Evolutionary conservation across 129 eudicot species (phyloP).

Genomic region (Helianthus tuberosus): DNA sequence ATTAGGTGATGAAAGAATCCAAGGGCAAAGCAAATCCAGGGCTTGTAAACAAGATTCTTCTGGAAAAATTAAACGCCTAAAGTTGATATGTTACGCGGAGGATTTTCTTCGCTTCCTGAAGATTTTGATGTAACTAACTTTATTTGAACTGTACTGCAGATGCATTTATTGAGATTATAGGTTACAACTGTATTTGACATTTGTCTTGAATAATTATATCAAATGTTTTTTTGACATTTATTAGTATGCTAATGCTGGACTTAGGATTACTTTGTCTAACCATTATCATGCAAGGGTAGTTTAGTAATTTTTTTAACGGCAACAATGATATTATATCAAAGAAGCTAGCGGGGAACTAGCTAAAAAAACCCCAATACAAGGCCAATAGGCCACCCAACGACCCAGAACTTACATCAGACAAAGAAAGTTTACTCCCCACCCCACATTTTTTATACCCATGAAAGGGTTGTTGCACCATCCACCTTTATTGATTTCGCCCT

Average conservation of each 20-base stretch:
- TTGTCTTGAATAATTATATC: not conserved
- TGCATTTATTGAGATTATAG: constrained; percentile 13
- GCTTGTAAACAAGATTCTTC: constrained; percentile 82
- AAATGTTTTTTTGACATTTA: not conserved
- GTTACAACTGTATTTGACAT: constrained; percentile 14
- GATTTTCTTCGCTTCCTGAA: not conserved
- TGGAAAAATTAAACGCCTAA: constrained; percentile 72
- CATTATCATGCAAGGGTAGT: not conserved
- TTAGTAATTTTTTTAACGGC: not conserved
- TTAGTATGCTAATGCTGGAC: not conserved
- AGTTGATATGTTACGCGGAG: constrained; percentile 33
- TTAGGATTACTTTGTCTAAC: not conserved
- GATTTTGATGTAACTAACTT: constrained; percentile 1
- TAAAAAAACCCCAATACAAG: too few species aligned
- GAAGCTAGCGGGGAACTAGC: too few species aligned
- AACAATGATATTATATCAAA: too few species aligned
- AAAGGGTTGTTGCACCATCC: too few species aligned
- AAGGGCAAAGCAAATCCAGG: constrained; percentile 98
- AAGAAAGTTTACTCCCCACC: too few species aligned
- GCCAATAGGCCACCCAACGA: too few species aligned
- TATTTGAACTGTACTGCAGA: constrained; percentile 10
- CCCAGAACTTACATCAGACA: too few species aligned
- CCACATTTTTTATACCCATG: too few species aligned
- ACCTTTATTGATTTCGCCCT: too few species aligned
- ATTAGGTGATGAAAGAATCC: constrained; percentile 91